Evolutionary conservation across 345 rosid genomes (phyloP), one percentile per base, ranked within the genome.

Genomic region (Acer campestre): DNA sequence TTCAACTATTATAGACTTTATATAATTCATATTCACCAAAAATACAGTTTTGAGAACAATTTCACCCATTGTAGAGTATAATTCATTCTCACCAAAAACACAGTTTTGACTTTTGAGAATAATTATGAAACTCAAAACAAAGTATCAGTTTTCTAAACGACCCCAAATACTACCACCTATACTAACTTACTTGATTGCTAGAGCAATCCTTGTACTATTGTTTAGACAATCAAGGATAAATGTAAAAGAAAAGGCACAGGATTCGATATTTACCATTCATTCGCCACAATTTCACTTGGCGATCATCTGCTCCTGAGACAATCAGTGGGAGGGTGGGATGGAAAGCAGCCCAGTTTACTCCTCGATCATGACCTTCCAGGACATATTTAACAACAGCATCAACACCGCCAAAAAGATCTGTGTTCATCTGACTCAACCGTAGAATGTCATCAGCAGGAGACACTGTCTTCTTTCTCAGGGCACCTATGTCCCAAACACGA

Each of bases 251-350:
- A 51, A 20, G 25, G 22, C 44, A 35, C 27, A 44, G 7, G 35
- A 61, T 70, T 31, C 29, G 73, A 27, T 10, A 66, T 42, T 61
- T 85, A 94, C 99, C 99, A 75, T 92, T 96, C 97, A 92, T 94
- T 71, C 99, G 95, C 99, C 99, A 96, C 77, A 94, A 83, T 81
- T 96, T 96, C 73, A 96, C 95, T 89, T 96, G 97, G 44, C 97
- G 97, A 75, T 96, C 99, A 88, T 96, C 99, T 16, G 98, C 99
- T 76, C 98, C 99, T 0, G 99, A 96, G 80, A 96, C 99, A 48
- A 96, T 94, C 76, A 96, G 84, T 73, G 99, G 98, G 70, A 96
- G 91, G 23, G 88, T 91, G 64, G 99, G 99, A 76, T 96, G 99
- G 82, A 96, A 96, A 61, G 98, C 82, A 82, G 99, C 98, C 99